Evolutionary conservation across 148 eudicot genomes (phyloP).

Genomic region (Silene uniflora): DNA sequence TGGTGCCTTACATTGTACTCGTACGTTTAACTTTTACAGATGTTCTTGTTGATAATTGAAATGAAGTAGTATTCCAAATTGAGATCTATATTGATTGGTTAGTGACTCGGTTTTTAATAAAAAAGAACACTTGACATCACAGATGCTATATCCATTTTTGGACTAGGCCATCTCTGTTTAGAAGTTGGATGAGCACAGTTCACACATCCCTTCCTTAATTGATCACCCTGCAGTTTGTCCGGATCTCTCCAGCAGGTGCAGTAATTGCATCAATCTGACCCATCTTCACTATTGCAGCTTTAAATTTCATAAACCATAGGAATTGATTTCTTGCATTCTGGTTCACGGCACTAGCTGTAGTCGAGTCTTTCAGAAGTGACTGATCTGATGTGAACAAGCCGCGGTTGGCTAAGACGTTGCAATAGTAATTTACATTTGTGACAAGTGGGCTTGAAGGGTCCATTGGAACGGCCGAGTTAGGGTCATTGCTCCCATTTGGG

Average conservation of each 20-base stretch:
- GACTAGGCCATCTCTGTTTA: background rate
- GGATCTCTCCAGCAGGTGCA: too few relatives aligned
- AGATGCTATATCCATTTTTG: background rate
- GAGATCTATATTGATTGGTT: slow-evolving; percentile 1
- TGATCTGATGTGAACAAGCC: slow-evolving; percentile 33
- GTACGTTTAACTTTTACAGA: too few relatives aligned
- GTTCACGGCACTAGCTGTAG: slow-evolving; percentile 34
- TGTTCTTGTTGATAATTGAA: background rate
- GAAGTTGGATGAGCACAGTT: background rate
- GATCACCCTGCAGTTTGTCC: too few relatives aligned
- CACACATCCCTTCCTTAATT: background rate
- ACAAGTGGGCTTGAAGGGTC: too few relatives aligned
- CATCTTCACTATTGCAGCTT: too few relatives aligned
- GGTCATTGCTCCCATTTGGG: too few relatives aligned
- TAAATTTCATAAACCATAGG: too few relatives aligned
- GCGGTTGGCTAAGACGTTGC: too few relatives aligned
- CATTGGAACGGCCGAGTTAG: too few relatives aligned
- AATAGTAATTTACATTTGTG: too few relatives aligned
- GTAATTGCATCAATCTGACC: too few relatives aligned
- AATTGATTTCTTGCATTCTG: slow-evolving; percentile 36
- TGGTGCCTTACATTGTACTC: background rate
- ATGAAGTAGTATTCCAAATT: background rate
- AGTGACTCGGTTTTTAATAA: background rate
- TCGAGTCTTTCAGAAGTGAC: slow-evolving; percentile 31
- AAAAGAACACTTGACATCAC: slow-evolving; percentile 2